Base-by-base conservation (phyloP, 306 rosid species). In the Acacia confusa region DNA sequence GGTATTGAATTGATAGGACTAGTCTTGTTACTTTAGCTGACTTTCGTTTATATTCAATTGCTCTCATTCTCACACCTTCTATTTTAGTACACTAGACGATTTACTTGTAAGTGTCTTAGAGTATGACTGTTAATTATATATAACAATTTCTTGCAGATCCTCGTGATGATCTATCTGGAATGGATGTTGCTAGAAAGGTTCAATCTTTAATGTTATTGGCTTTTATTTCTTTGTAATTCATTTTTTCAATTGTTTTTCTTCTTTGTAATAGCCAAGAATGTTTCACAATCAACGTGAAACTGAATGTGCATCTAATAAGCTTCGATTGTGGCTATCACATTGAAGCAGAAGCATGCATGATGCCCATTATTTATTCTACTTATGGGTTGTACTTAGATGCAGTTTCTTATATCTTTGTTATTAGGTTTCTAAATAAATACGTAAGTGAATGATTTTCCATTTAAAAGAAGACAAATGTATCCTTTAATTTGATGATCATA, bases 121-220 rank as follows among this genome's bases (percentile, higher is more conserved):
- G 34, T 52, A 19, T 69, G 48, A 40, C 82, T 72, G 78, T 64
- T 47, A 78, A 75, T 81, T 76, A 24, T 67, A 12, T 15, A 61
- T 75, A 24, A 32, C 85, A 27, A 81, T 27, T 9, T 78, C 81
- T 81, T 85, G 92, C 95, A 95, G 97, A 95, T 90, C 99, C 99
- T 22, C 99, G 97, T 78, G 99, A 95, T 67, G 99, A 95, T 84
- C 97, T 95, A 44, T 83, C 97, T 76, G 97, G 99, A 81, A 90
- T 88, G 97, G 99, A 95, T 84, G 99, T 95, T 69, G 97, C 99
- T 75, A 91, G 99, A 93, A 95, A 95, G 99, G 99, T 95, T 75
- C 64, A 63, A 47, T 44, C 11, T 44, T 70, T 3, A 43, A 61
- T 63, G 41, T 79, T 30, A 78, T 84, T 79, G 84, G 19, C 3